Evolutionary conservation across 495 filamentous ascomycete genomes (phyloP), one percentile per base, ranked within the genome.

Genomic region (Immersiella caudata): DNA sequence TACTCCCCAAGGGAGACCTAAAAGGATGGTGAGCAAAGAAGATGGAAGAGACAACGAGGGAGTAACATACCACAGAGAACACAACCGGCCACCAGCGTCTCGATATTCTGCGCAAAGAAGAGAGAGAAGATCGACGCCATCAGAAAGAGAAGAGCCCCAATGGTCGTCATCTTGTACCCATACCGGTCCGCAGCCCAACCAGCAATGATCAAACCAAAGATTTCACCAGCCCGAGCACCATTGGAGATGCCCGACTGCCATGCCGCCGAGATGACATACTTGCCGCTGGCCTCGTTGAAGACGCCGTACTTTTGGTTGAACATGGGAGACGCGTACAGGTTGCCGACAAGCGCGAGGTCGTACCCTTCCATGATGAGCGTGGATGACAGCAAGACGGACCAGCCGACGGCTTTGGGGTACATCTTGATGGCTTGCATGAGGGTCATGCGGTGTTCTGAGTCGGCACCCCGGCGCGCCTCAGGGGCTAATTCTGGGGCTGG

Each of bases 1-100:
- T 57, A 85, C 78, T 60, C 90, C 91, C 88, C 89, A 92, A 3
- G 89, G 88, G 68, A 93, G 85, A 62, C 90, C 90, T 87, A 86
- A 59, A n/a, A 92, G 81, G 46, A 92, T 90, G 89, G 40, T 85
- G 89, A 8, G 84, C 86, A 12, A 89, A 79, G 36, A 93, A 82
- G 7, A 87, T 74, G 49, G 85, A 74, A 36, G 6, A 12, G 33
- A 12, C 5, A 12, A 36, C 6, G 33, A 36, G 12, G 33, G 33
- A 36, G 33, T 12, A 12, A 12, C 40, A 14, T 46, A 46, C 40
- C 40, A 18, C 40, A 46, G 40, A 46, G 40, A 14, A 46, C 40
- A 18, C 40, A 46, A 2, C 40, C 40, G 40, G 40, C 40, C 9
- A 46, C 40, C 9, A 46, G 11, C 2, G 40, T 46, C 11, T 5